A percentile compares a stretch with the other conserved stretches of the same genome.
These are phyloP conservation scores for Nicotiana knightiana DNA, from an alignment of 257 asterid genomes.

Conservation along the genomic window DNA sequence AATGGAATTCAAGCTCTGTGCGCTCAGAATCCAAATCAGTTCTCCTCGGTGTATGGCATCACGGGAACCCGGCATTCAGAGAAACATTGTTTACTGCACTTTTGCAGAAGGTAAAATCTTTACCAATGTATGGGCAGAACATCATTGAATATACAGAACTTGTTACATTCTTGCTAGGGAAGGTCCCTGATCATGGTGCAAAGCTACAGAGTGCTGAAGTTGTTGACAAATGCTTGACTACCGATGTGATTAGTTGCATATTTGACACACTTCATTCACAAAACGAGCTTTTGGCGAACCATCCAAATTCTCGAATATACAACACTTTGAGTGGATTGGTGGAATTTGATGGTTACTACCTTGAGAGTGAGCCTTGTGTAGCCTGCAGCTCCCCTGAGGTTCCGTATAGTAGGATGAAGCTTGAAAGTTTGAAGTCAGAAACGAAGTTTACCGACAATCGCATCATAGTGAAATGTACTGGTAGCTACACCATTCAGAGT, in stretches of 20 bases:
- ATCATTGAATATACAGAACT: slow-evolving; percentile 82
- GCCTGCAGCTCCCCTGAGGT: slow-evolving; percentile 99
- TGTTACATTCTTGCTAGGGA: slow-evolving; percentile 75
- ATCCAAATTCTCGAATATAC: slow-evolving; percentile 98
- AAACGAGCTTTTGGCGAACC: slow-evolving; percentile 98
- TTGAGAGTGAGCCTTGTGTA: slow-evolving; percentile 99
- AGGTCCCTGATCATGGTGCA: slow-evolving; percentile 53
- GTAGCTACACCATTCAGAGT: slow-evolving; percentile 97
- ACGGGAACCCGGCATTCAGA: slow-evolving; percentile 70
- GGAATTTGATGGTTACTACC: slow-evolving; percentile 99
- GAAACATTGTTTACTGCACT: slow-evolving; percentile 67
- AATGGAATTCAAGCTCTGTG: slow-evolving; percentile 91
- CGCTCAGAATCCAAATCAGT: slow-evolving; percentile 87
- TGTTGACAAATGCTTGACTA: slow-evolving; percentile 84
- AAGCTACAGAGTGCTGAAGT: slow-evolving; percentile 62
- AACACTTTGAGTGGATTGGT: slow-evolving; percentile 96
- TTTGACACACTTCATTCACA: slow-evolving; percentile 91
- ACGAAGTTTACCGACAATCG: slow-evolving; percentile 98
- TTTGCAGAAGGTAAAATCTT: slow-evolving; percentile 68
- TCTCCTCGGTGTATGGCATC: slow-evolving; percentile 92
- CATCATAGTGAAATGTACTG: slow-evolving; percentile 97
- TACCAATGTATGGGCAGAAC: slow-evolving; percentile 96
- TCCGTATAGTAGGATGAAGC: slow-evolving; percentile 95
- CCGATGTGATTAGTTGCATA: slow-evolving; percentile 72
- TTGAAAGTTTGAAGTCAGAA: slow-evolving; percentile 93